Evolutionary conservation across 2,329 filamentous ascomycete species (phyloP).

Genomic region (Diaporthe citrichinensis): DNA sequence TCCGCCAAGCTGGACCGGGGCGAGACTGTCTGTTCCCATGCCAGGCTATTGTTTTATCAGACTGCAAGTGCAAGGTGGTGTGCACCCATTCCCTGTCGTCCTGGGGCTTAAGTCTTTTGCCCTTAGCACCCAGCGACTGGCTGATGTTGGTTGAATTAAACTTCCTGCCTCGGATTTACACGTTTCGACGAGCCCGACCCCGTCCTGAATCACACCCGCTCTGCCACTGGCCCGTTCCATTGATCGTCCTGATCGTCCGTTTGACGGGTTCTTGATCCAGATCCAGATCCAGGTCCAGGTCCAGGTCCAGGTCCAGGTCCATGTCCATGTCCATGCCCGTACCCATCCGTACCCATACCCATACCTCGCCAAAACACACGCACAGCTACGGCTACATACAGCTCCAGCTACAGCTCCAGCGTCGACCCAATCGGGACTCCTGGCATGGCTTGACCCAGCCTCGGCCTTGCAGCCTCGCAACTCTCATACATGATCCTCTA

Average conservation of each 20-base stretch:
- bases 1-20: slow-evolving; percentile 2
- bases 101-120: neutral
- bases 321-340: neutral
- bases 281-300: slow-evolving; percentile 5
- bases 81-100: neutral
- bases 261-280: slow-evolving; percentile 18
- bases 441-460: slow-evolving; percentile 9
- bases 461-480: slow-evolving; percentile 27
- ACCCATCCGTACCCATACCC: neutral
- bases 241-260: slow-evolving; percentile 27
- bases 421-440: neutral
- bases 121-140: neutral
- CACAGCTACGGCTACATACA: neutral
- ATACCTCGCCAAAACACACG: neutral
- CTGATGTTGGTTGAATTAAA: slow-evolving; percentile 9
- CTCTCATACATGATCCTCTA: slow-evolving; percentile 18
- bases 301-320: neutral
- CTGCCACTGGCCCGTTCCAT: slow-evolving; percentile 1
- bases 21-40: neutral
- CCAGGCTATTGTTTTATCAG: slow-evolving; percentile 24
- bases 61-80: neutral
- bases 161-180: slow-evolving; percentile 16
- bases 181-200: slow-evolving; percentile 20
- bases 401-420: neutral
- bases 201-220: slow-evolving; percentile 14